Evolutionary conservation across 2,329 filamentous ascomycete genomes (phyloP).

Genomic region (Thelonectria rubi): DNA sequence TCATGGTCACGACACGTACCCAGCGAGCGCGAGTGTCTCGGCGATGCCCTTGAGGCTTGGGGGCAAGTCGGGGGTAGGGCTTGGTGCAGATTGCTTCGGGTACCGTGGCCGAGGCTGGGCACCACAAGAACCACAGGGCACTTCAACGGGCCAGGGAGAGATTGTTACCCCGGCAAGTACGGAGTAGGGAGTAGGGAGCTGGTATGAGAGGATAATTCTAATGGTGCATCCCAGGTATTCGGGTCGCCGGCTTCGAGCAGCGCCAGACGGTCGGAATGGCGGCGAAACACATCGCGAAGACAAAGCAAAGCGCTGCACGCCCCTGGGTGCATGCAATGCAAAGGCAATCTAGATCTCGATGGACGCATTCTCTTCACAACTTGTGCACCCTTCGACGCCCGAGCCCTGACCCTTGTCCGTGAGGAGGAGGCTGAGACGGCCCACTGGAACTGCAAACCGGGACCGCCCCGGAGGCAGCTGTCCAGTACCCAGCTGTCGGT

Average conservation of each 20-base stretch:
- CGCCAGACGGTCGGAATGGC: background rate
- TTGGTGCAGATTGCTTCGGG: conserved; percentile 1
- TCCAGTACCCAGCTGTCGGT: conserved; percentile 41
- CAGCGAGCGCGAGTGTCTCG: too few species aligned
- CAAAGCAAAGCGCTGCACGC: conserved; percentile 2
- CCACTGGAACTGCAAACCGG: conserved; percentile 33
- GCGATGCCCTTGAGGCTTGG: background rate
- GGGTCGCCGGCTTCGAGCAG: background rate
- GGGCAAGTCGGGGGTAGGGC: too few species aligned
- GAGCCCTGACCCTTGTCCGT: conserved; percentile 16
- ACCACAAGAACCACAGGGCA: too few species aligned
- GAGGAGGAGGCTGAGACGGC: conserved; percentile 22
- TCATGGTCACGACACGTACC: background rate
- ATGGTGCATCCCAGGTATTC: background rate
- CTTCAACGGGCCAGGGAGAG: background rate
- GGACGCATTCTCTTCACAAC: background rate
- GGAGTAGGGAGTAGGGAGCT: background rate
- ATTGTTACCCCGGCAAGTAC: background rate
- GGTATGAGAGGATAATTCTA: background rate
- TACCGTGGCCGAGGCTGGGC: conserved; percentile 7
- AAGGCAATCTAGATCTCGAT: conserved; percentile 19
- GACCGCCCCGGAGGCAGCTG: conserved; percentile 33
- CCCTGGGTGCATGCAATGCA: conserved; percentile 17
- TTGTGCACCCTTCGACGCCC: background rate
- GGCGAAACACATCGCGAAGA: background rate